Percentiles rank a stretch among this genome's conserved stretches.
phyloP scores from a whole-genome alignment of 306 rosid species.

The Citrullus colocynthis region DNA sequence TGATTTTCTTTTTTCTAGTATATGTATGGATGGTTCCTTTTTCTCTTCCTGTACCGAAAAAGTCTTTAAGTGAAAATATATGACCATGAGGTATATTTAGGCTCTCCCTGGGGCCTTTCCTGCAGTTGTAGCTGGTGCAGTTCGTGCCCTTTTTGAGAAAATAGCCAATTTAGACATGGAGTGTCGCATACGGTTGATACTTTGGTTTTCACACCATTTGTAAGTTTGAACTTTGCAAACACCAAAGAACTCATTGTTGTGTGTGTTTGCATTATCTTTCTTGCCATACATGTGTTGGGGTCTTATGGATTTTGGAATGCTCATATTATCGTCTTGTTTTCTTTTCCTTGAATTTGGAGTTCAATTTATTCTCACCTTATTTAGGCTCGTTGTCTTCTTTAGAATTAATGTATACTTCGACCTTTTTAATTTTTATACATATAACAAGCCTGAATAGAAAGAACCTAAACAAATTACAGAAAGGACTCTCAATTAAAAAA shows the following conservation, averaged over 20 bases:
- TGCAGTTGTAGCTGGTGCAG: constrained; percentile 95
- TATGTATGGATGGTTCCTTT: background rate
- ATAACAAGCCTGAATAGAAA: background rate
- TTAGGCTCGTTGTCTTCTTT: background rate
- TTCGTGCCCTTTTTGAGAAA: constrained; percentile 87
- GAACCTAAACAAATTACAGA: background rate
- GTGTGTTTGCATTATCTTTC: background rate
- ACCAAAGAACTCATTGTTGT: background rate
- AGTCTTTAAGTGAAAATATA: constrained; percentile 9
- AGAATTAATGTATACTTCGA: background rate
- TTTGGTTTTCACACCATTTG: constrained; percentile 99
- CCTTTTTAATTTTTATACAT: background rate
- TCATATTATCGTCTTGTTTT: background rate
- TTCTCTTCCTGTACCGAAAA: background rate
- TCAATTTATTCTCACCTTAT: background rate
- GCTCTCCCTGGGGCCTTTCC: constrained; percentile 99
- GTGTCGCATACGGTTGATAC: constrained; percentile 88
- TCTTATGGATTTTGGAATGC: background rate
- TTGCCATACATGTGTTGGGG: background rate
- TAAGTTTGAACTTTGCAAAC: constrained; percentile 27
- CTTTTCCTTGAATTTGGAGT: background rate
- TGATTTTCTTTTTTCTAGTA: background rate
- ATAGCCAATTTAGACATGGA: constrained; percentile 95
- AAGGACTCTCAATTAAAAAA: too few relatives aligned
- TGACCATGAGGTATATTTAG: constrained; percentile 29